phyloP scores from a whole-genome alignment of 164 flowering plant species.

The Cinnamomum chago region DNA sequence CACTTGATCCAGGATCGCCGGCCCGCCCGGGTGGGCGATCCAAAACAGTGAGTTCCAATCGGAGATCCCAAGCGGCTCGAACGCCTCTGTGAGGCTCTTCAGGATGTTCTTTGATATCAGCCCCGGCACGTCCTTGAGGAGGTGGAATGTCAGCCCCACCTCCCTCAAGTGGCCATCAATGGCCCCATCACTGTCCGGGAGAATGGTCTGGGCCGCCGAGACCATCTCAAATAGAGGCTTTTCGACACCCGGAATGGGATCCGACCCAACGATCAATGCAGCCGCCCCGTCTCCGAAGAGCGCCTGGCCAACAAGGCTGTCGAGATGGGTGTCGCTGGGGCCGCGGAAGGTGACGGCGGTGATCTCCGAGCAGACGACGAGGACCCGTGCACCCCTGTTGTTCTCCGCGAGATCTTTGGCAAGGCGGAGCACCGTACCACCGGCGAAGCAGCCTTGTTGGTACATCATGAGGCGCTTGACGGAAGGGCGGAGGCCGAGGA shows the following conservation, averaged over 20 bases:
- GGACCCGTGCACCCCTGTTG: conserved; percentile 45
- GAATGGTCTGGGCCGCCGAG: conserved; percentile 34
- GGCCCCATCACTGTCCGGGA: conserved; percentile 38
- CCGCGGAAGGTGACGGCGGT: conserved; percentile 34
- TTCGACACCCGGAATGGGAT: conserved; percentile 27
- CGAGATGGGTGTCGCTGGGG: conserved; percentile 30
- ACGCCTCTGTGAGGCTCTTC: conserved; percentile 32
- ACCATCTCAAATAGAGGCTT: conserved; percentile 35
- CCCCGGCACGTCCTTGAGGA: conserved; percentile 37
- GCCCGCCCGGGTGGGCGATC: conserved; percentile 42
- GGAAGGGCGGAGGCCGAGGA: conserved; percentile 43
- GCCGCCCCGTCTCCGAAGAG: conserved; percentile 48
- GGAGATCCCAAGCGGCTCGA: conserved; percentile 36
- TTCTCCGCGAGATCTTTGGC: conserved; percentile 50
- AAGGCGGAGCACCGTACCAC: conserved; percentile 40
- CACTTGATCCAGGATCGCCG: conserved; percentile 36
- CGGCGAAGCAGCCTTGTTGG: conserved; percentile 42
- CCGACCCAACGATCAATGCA: conserved; percentile 37
- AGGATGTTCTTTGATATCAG: conserved; percentile 38
- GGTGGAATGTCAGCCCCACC: conserved; percentile 38
- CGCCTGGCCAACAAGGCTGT: conserved; percentile 42
- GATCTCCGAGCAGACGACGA: conserved; percentile 41
- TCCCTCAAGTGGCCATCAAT: conserved; percentile 35
- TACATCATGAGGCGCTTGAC: conserved; percentile 46
- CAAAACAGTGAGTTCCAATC: conserved; percentile 44